Conservation (phyloP, 1,284 basidiomycete species). For the Boletus calvinii region DNA sequence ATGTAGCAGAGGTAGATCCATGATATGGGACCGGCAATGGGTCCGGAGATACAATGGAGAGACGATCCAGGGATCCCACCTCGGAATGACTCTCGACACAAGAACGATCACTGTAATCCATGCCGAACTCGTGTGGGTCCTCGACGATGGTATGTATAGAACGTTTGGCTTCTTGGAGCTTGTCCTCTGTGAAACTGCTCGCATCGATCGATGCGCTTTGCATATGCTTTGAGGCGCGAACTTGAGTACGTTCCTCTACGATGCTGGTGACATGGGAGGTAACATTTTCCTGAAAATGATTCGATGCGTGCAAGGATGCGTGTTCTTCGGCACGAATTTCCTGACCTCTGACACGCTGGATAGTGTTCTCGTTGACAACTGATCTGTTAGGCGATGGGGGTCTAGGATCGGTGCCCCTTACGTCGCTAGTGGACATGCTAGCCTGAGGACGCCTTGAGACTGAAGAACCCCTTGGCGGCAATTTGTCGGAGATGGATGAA, state of each 20-base stretch:
- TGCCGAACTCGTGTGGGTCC: conserved; percentile 23
- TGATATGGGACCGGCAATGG: conserved; percentile 36
- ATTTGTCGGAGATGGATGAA: conserved; percentile 25
- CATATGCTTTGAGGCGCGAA: conserved; percentile 6
- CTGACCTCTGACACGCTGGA: conserved; percentile 11
- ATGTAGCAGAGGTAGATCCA: conserved; percentile 33
- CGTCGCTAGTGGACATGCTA: conserved; percentile 11
- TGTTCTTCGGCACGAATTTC: conserved; percentile 25
- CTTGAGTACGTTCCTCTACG: conserved; percentile 19
- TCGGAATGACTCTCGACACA: conserved; percentile 23
- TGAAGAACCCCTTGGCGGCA: conserved; percentile 9
- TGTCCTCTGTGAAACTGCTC: conserved; percentile 18
- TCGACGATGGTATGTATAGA: conserved; percentile 33
- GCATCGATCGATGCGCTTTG: conserved; percentile 19
- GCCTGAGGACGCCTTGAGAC: conserved; percentile 27
- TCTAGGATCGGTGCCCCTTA: background rate
- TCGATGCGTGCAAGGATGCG: conserved; percentile 11
- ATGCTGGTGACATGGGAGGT: conserved; percentile 5
- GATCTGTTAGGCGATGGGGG: conserved; percentile 18
- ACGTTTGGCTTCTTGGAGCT: conserved; percentile 23
- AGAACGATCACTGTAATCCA: conserved; percentile 17
- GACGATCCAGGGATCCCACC: conserved; percentile 23
- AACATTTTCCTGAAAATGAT: conserved; percentile 17
- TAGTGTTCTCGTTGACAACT: conserved; percentile 3
- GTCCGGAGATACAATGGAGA: conserved; percentile 32